phyloP scores from a whole-genome alignment of 2,329 filamentous ascomycete genomes.

The Alternaria dauci region DNA sequence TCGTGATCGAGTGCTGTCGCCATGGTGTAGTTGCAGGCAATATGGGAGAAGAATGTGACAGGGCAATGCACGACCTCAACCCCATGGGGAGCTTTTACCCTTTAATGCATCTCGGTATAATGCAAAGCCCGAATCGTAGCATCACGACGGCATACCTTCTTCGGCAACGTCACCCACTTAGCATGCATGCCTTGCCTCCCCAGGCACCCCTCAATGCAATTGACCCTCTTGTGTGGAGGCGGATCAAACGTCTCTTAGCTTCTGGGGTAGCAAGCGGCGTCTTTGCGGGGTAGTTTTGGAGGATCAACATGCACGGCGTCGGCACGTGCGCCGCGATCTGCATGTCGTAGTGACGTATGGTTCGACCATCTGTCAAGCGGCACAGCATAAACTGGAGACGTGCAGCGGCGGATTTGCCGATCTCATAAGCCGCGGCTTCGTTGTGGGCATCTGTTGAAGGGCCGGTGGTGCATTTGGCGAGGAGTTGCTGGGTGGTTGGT shows the following conservation, averaged over 20 bases:
- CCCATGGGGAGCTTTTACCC: conserved; percentile 6
- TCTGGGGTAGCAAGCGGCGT: conserved; percentile 27
- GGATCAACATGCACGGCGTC: conserved; percentile 15
- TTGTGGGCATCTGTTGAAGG: conserved; percentile 3
- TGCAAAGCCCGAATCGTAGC: conserved; percentile 19
- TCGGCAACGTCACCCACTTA: conserved; percentile 13
- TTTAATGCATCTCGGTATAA: conserved; percentile 26
- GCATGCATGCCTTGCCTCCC: not conserved
- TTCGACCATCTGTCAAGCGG: conserved; percentile 9
- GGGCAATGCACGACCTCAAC: conserved; percentile 3
- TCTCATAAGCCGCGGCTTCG: conserved; percentile 13
- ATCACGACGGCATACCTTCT: conserved; percentile 16
- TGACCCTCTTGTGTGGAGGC: conserved; percentile 14
- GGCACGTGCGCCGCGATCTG: conserved; percentile 11
- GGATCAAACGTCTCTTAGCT: conserved; percentile 7
- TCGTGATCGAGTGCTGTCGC: conserved; percentile 28
- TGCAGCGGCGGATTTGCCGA: conserved; percentile 18
- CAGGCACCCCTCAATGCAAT: conserved; percentile 4
- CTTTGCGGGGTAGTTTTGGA: conserved; percentile 32
- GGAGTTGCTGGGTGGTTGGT: not conserved
- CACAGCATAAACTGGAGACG: not conserved
- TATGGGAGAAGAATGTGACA: not conserved
- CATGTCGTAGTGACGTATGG: conserved; percentile 22
- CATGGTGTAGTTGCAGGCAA: conserved; percentile 13
- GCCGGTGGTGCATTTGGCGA: conserved; percentile 1